phyloP scores from a whole-genome alignment of 495 filamentous ascomycete species.

The Hypoxylon subgilvum region DNA sequence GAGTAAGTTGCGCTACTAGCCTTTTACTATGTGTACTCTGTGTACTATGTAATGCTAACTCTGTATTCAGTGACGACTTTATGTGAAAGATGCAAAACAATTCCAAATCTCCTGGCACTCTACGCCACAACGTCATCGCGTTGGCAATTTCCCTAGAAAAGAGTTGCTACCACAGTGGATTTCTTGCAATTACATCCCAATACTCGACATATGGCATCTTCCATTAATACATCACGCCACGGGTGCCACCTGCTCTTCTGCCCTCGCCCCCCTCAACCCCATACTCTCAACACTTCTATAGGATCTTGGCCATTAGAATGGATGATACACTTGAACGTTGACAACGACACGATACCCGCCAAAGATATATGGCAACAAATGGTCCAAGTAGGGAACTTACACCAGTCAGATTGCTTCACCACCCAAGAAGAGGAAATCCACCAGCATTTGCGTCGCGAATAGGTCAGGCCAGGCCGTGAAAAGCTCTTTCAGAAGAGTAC shows the following conservation, averaged over 20 bases:
- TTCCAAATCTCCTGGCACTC: conserved; percentile 8
- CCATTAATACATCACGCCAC: conserved; percentile 8
- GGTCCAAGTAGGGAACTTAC: no score
- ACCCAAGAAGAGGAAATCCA: neutral
- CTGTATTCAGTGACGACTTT: conserved; percentile 52
- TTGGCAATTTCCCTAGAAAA: neutral
- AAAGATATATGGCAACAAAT: no score
- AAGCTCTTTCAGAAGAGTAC: neutral
- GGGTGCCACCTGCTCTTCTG: conserved; percentile 2
- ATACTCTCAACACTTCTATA: neutral
- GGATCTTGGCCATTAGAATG: no score
- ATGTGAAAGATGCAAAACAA: conserved; percentile 49
- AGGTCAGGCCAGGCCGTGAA: conserved; percentile 24
- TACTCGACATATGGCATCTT: conserved; percentile 9
- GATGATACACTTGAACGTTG: no score
- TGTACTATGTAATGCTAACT: conserved; percentile 41
- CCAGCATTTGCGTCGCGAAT: conserved; percentile 20
- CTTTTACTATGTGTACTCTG: no score
- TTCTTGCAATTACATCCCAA: conserved; percentile 14
- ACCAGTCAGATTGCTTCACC: no score
- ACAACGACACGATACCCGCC: no score
- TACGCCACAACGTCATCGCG: conserved; percentile 3
- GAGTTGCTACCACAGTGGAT: conserved; percentile 1
- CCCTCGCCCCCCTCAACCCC: neutral
- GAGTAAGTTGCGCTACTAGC: no score